These are phyloP conservation scores for Boletus tylopilopsis DNA, from an alignment of 768 basidiomycete genomes.

Conservation along the genomic window DNA sequence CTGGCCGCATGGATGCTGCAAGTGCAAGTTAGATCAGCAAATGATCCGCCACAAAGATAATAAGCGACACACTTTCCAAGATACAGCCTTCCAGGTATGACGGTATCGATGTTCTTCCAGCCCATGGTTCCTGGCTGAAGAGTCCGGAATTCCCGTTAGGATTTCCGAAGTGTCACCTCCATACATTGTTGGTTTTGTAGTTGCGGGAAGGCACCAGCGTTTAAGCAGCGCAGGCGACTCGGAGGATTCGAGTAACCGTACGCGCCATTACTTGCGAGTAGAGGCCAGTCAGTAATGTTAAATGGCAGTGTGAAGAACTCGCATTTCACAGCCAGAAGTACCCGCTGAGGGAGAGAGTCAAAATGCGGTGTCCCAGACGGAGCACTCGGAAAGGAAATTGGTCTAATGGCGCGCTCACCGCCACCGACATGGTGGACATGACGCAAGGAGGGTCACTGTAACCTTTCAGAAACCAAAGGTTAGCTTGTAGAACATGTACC, in stretches of 20 bases:
- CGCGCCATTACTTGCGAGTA: slow-evolving; percentile 20
- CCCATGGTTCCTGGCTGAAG: slow-evolving; percentile 27
- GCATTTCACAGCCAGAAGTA: slow-evolving; percentile 31
- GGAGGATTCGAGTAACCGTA: slow-evolving; percentile 33
- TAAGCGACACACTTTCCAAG: slow-evolving; percentile 63
- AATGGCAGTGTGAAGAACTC: slow-evolving; percentile 32
- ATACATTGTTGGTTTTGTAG: slow-evolving; percentile 35
- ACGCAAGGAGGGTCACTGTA: slow-evolving; percentile 18
- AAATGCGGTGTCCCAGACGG: slow-evolving; percentile 28
- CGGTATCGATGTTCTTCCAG: slow-evolving; percentile 66
- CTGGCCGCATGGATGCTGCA: slow-evolving; percentile 64
- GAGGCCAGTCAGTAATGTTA: slow-evolving; percentile 14
- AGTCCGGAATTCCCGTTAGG: slow-evolving; percentile 29
- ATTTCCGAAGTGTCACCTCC: slow-evolving; percentile 16
- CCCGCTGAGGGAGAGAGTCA: slow-evolving; percentile 24
- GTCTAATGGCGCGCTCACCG: slow-evolving; percentile 27
- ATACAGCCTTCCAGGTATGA: slow-evolving; percentile 63
- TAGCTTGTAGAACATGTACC: slow-evolving; percentile 6
- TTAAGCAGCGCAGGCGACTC: slow-evolving; percentile 25
- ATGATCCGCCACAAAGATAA: slow-evolving; percentile 19
- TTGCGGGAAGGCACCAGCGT: slow-evolving; percentile 18
- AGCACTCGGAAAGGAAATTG: slow-evolving; percentile 27
- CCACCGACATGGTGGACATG: slow-evolving; percentile 27
- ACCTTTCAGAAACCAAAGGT: slow-evolving; percentile 7
- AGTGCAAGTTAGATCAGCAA: slow-evolving; percentile 43